Evolutionary conservation across 129 eudicot genomes (phyloP).

Genomic region (Sambucus nigra): DNA sequence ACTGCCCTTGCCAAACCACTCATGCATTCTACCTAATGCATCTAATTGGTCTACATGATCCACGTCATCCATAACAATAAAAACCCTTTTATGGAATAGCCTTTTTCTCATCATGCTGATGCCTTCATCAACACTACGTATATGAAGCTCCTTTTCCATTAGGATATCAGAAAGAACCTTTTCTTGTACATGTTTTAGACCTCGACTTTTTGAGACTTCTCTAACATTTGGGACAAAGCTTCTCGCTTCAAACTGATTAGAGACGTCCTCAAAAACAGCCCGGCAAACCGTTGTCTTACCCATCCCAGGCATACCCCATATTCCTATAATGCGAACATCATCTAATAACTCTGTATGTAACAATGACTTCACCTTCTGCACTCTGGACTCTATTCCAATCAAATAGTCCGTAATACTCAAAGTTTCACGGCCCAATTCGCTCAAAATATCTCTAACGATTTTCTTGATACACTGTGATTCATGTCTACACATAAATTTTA

Average conservation of each 20-base stretch:
- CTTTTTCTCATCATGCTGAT: not conserved
- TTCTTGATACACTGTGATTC: conserved; percentile 2
- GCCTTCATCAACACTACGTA: not conserved
- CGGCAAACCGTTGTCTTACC: conserved; percentile 17
- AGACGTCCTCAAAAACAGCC: not conserved
- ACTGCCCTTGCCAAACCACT: conserved; percentile 6
- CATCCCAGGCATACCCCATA: conserved; percentile 18
- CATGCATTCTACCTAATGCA: not conserved
- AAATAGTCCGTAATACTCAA: conserved; percentile 4
- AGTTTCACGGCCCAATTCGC: not conserved
- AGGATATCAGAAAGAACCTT: not conserved
- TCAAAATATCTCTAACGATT: conserved; percentile 6
- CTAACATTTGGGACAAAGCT: not conserved
- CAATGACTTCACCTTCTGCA: not conserved
- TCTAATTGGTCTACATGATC: not conserved
- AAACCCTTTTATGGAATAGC: not conserved
- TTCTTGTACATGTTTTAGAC: not conserved
- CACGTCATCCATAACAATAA: conserved; percentile 4
- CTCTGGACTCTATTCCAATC: conserved; percentile 11
- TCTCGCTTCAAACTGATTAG: not conserved
- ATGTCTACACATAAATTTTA: conserved; percentile 10
- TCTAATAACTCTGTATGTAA: not conserved
- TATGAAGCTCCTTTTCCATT: not conserved
- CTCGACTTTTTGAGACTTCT: not conserved
- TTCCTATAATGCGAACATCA: conserved; percentile 13